Conservation (phyloP, 2,329 filamentous ascomycete genomes). For the Massarina eburnea region DNA sequence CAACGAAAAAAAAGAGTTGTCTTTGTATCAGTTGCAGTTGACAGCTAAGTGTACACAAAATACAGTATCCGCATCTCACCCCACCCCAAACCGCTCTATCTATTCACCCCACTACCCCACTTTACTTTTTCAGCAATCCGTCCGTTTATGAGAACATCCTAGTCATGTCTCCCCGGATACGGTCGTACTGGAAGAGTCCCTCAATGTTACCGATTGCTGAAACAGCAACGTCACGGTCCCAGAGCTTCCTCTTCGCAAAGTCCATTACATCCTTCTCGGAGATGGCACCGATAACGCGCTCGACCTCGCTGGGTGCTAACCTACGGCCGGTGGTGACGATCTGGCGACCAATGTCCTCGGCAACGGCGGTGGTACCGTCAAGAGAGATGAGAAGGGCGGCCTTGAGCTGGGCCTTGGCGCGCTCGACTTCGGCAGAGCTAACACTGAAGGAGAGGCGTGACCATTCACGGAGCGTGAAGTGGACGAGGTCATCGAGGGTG, state of each 20-base stretch:
- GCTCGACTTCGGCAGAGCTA: constrained; percentile 87
- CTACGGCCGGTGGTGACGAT: constrained; percentile 96
- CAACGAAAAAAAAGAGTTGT: constrained; percentile 24
- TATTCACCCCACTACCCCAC: constrained; percentile 4
- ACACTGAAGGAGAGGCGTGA: constrained; percentile 90
- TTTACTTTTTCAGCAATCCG: background rate
- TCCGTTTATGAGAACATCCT: constrained; percentile 60
- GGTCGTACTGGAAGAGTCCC: constrained; percentile 74
- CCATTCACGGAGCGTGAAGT: constrained; percentile 99
- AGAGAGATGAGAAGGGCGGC: constrained; percentile 95
- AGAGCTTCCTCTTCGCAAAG: constrained; percentile 91
- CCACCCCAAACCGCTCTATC: background rate
- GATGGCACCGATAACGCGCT: constrained; percentile 84
- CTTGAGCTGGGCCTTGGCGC: constrained; percentile 98
- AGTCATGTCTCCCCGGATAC: constrained; percentile 82
- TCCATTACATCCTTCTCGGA: constrained; percentile 96
- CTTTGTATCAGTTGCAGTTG: constrained; percentile 30
- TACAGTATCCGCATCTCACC: constrained; percentile 25
- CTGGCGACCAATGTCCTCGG: constrained; percentile 98
- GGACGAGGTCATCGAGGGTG: constrained; percentile 88
- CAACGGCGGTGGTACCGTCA: constrained; percentile 94
- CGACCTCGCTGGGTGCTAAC: constrained; percentile 89
- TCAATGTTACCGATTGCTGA: constrained; percentile 92
- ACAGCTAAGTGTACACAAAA: constrained; percentile 39
- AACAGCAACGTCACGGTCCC: constrained; percentile 96